A percentile compares a stretch with the other conserved stretches of the same genome.
phyloP scores from a whole-genome alignment of 371 early-diverging fungal genomes.

The Choanephora cucurbitarum region DNA sequence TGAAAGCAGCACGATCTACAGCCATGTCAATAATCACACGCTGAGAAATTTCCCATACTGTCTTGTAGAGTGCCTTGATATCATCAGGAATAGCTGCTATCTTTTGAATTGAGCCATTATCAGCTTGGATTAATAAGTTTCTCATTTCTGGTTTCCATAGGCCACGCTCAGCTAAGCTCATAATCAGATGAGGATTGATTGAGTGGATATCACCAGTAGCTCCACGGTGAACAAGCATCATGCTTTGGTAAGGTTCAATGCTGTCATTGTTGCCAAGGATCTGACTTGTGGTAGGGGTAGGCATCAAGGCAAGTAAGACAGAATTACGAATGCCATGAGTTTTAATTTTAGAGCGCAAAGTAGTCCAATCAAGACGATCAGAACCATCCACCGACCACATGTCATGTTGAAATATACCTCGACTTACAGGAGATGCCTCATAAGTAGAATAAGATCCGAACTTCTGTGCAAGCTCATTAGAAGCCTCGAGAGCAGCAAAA shows the following conservation, averaged over 20 bases:
- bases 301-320: constrained; percentile 96
- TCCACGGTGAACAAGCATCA: constrained; percentile 96
- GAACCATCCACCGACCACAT: constrained; percentile 84
- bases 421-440: constrained; percentile 84
- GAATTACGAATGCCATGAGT: constrained; percentile 93
- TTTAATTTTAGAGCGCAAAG: constrained; percentile 78
- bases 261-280: constrained; percentile 98
- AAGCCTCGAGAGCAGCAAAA: constrained; percentile 93
- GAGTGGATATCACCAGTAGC: constrained; percentile 98
- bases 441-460: constrained; percentile 90
- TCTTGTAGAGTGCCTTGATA: constrained; percentile 94
- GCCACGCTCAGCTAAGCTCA: constrained; percentile 89
- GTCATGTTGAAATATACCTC: constrained; percentile 95
- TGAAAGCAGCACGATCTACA: constrained; percentile 93
- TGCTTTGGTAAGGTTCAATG: constrained; percentile 95
- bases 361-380: constrained; percentile 88
- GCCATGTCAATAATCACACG: constrained; percentile 78
- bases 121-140: constrained; percentile 89
- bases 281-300: constrained; percentile 97
- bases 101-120: constrained; percentile 89
- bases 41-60: constrained; percentile 98
- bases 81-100: constrained; percentile 83
- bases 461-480: constrained; percentile 84
- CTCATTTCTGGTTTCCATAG: constrained; percentile 95
- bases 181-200: constrained; percentile 94